Conservation (phyloP, 169 alveolate genomes). For the Eimeria acervulina region DNA sequence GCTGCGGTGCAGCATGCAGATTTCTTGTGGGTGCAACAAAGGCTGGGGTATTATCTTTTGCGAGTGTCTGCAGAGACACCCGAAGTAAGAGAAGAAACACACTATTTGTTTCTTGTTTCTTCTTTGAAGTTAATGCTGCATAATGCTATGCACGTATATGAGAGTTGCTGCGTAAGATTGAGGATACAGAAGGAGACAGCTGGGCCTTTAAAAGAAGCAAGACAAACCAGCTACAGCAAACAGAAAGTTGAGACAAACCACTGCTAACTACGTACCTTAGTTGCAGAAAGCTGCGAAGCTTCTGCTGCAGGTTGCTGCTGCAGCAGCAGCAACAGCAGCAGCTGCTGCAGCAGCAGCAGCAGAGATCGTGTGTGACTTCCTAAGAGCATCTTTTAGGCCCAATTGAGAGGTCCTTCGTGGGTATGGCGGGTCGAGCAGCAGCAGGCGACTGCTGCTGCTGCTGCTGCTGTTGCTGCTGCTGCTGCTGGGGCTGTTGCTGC, state of each 20-base stretch:
- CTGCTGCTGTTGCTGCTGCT: constrained; percentile 36
- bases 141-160: not conserved
- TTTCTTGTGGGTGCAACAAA: not conserved
- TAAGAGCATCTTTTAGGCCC: not conserved
- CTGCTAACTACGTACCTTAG: not conserved
- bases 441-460: constrained; percentile 30
- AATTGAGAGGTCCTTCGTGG: no score
- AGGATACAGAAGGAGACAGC: no score
- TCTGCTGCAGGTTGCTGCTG: not conserved
- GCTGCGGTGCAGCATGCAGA: not conserved
- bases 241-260: not conserved
- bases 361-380: not conserved
- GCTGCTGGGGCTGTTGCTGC: not conserved
- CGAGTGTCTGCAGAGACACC: not conserved
- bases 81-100: not conserved
- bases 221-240: not conserved
- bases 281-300: constrained; percentile 40
- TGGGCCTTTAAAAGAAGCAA: not conserved
- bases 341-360: constrained; percentile 23
- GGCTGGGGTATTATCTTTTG: not conserved
- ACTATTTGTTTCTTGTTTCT: no score
- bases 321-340: constrained; percentile 10
- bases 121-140: no score
- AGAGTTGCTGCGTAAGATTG: no score
- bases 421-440: constrained; percentile 1